phyloP scores from a whole-genome alignment of 768 basidiomycete species.

The Termitomyces sp. region DNA sequence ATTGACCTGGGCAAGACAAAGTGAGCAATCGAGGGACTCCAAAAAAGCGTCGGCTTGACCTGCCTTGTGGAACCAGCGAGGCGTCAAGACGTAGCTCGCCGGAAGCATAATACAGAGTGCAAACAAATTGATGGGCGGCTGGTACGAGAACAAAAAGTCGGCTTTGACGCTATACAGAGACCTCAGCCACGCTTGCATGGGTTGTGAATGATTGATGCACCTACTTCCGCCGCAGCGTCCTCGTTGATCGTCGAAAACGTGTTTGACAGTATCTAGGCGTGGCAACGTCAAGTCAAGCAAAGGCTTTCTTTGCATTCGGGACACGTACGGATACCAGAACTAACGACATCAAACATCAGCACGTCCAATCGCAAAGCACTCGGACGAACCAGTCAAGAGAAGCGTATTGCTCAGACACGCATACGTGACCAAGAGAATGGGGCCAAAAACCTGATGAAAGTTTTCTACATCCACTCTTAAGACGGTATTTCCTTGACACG shows the following conservation, averaged over 20 bases:
- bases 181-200: too few species aligned
- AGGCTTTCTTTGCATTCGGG: too few species aligned
- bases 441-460: constrained; percentile 88
- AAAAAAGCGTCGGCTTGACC: neutral
- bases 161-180: constrained; percentile 57
- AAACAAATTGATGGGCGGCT: constrained; percentile 86
- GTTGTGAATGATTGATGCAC: too few species aligned
- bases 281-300: neutral
- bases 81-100: constrained; percentile 75
- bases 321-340: constrained; percentile 77
- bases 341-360: constrained; percentile 19
- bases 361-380: neutral
- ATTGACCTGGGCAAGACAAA: constrained; percentile 49
- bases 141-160: constrained; percentile 90
- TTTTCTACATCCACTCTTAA: constrained; percentile 31
- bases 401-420: constrained; percentile 91
- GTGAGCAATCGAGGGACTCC: constrained; percentile 5
- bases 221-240: constrained; percentile 87
- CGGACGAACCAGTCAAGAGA: constrained; percentile 67
- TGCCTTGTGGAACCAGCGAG: constrained; percentile 98
- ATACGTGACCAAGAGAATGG: constrained; percentile 85
- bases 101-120: constrained; percentile 88
- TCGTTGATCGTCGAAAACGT: constrained; percentile 93
- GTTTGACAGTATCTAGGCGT: constrained; percentile 80
- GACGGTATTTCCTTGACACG: neutral